Evolutionary conservation across 1,139 yeast species (phyloP), one percentile per base, ranked within the genome.

Genomic region (Suhomyces ambrosiae): DNA sequence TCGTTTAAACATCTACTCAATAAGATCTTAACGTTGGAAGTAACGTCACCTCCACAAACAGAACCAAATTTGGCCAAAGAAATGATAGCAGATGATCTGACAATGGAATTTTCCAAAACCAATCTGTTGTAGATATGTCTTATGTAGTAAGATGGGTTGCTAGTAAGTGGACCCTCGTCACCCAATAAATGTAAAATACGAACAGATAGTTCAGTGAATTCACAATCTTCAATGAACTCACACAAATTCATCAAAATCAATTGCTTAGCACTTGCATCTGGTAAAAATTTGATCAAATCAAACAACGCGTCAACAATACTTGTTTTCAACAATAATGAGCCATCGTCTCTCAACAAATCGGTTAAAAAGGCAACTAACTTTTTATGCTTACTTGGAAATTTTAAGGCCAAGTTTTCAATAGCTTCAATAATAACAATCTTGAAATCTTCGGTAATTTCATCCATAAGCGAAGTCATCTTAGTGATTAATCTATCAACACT

Each of bases 141-240:
- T 46, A 92, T 90, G 63, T 88, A 92, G 57, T 87, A 75, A 3
- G 96, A 86, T 39, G 98, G 97, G 49, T 85, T 86, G 9, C 83
- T 55, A 7, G 96, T 84, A 41, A 75, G 68, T 52, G 98, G 97
- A 46, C 98, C 99, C 63, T 89, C 96, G 48, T 84, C 87, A 55
- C 98, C 98, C 48, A 92, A 76, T 49, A 90, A 68, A 63, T 89
- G 96, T 61, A 92, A 76, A 46, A 92, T 84, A 60, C 97, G 82
- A 22, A 90, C 96, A 23, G 95, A 80, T 45, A 92, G 79, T 63
- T 89, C 97, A 26, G 96, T 86, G 67, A 77, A 92, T 66, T 92
- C 99, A 68, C 97, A 92, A 69, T 92, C 99, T 66, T 94, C 99
- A 52, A 92, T 94, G 57, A 89, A 89, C 63, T 92, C 99, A 73